These are phyloP conservation scores for Pascua guehoae DNA, from an alignment of 1,284 basidiomycete species.

Conservation along the genomic window DNA sequence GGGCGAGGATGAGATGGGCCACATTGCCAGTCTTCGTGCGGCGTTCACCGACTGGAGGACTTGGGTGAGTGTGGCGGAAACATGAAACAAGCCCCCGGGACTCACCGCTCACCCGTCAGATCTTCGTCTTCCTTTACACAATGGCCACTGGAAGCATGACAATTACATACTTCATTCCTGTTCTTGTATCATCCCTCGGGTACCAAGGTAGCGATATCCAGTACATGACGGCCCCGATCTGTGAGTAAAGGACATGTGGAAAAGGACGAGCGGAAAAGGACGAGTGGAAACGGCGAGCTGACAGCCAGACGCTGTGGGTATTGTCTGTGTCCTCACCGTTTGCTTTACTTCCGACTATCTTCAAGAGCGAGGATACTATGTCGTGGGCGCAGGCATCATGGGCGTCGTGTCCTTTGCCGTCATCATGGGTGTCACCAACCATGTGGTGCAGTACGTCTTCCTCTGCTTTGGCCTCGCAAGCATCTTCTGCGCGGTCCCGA, in stretches of 20 bases:
- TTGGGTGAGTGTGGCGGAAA: slow-evolving; percentile 13
- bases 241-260: not conserved
- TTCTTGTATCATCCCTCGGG: slow-evolving; percentile 36
- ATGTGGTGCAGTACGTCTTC: slow-evolving; percentile 45
- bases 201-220: slow-evolving; percentile 38
- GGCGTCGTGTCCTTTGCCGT: slow-evolving; percentile 39
- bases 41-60: slow-evolving; percentile 40
- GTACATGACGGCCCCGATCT: slow-evolving; percentile 47
- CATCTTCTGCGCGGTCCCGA: slow-evolving; percentile 44
- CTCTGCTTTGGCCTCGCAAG: slow-evolving; percentile 47
- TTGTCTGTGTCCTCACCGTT: slow-evolving; percentile 39
- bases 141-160: slow-evolving; percentile 41
- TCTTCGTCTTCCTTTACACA: slow-evolving; percentile 39
- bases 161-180: slow-evolving; percentile 48
- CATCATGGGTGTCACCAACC: slow-evolving; percentile 34
- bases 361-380: slow-evolving; percentile 42
- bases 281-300: not conserved
- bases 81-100: too few species aligned
- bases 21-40: slow-evolving; percentile 19
- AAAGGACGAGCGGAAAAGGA: not conserved
- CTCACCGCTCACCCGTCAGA: not conserved
- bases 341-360: slow-evolving; percentile 41
- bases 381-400: slow-evolving; percentile 26
- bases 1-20: slow-evolving; percentile 18
- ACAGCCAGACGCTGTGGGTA: slow-evolving; percentile 22